Base-by-base conservation (phyloP, 768 basidiomycete genomes). In the Pisolithus sp. region DNA sequence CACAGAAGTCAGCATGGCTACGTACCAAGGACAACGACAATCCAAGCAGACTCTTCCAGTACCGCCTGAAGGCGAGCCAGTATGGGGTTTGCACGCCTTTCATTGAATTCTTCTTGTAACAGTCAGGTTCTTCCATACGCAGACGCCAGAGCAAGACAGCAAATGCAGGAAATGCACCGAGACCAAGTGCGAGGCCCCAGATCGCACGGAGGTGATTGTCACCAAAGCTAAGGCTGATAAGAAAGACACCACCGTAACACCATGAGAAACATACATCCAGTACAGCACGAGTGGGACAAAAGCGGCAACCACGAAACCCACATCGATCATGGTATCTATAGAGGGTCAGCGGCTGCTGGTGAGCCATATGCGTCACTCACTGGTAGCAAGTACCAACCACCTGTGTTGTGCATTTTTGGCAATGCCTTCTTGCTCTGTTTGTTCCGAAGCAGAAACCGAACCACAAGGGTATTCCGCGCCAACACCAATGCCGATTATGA, bases 401-500 rank as follows among this genome's bases (percentile, higher is more conserved):
- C 85, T 72, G 65, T 94, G 86, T 61, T 92, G 93, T 5, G 86
- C 78, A 49, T 82, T 82, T 69, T 89, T 91, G 57, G 68, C 75
- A 59, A 95, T 85, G 8, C 79, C 81, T 8, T 80, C 74, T 65
- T 89, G 87, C 65, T 96, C 94, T 2, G 91, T 88, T 61, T 92
- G 89, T 62, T 96, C 94, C 2, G 89, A 86, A 7, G 86, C 86
- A 5, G 91, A 88, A 15, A 93, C 89, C 0, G 86, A 87, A 23
- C 93, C 93, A 55, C 89, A 90, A 7, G 93, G 93, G 57, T 94
- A 94, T 66, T 90, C 89, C 5, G 88, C 89, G 5, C 91, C 89
- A 0, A 93, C 77, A 21, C 93, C 93, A 49, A 94, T 85, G 36
- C 94, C 94, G 42, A 93, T 75, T 1, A 96, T 67, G 74, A 94